phyloP scores from a whole-genome alignment of 2,329 filamentous ascomycete species.

The Ascochyta pisi region DNA sequence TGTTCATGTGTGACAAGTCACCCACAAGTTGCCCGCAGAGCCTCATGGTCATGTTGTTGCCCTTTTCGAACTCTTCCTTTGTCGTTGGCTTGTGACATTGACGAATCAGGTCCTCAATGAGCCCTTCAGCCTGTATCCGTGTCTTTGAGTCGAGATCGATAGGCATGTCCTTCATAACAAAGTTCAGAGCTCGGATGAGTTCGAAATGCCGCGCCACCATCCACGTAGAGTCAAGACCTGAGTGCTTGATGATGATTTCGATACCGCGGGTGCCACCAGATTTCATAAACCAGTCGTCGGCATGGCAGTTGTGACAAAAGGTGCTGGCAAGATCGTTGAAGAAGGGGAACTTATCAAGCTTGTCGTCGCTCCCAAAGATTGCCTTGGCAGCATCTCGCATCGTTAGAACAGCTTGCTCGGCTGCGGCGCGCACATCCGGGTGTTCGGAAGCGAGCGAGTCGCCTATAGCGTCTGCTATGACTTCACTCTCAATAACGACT shows the following conservation, averaged over 20 bases:
- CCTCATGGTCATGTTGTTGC: slow-evolving; percentile 71
- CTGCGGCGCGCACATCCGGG: slow-evolving; percentile 78
- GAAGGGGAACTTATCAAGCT: slow-evolving; percentile 79
- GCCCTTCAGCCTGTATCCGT: slow-evolving; percentile 79
- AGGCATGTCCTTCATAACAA: slow-evolving; percentile 98
- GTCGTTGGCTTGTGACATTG: slow-evolving; percentile 80
- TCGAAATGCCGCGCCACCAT: slow-evolving; percentile 82
- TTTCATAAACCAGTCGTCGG: slow-evolving; percentile 99
- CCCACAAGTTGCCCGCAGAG: slow-evolving; percentile 86
- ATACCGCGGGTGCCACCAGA: slow-evolving; percentile 91
- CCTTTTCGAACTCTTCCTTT: slow-evolving; percentile 77
- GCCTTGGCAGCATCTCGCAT: slow-evolving; percentile 77
- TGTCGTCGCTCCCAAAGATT: slow-evolving; percentile 77
- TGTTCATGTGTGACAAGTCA: slow-evolving; percentile 95
- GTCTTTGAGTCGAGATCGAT: slow-evolving; percentile 91
- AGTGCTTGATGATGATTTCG: slow-evolving; percentile 80
- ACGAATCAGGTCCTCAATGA: slow-evolving; percentile 78
- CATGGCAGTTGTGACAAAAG: slow-evolving; percentile 94
- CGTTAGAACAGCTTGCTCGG: slow-evolving; percentile 77
- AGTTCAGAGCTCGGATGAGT: slow-evolving; percentile 89
- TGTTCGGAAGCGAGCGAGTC: slow-evolving; percentile 90
- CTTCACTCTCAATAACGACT: slow-evolving; percentile 82
- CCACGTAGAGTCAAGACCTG: slow-evolving; percentile 86
- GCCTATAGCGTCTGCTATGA: slow-evolving; percentile 87
- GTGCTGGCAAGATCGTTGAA: slow-evolving; percentile 82